These are phyloP conservation scores for Talaromyces wortmannii DNA, from an alignment of 495 filamentous ascomycete species.

Conservation along the genomic window DNA sequence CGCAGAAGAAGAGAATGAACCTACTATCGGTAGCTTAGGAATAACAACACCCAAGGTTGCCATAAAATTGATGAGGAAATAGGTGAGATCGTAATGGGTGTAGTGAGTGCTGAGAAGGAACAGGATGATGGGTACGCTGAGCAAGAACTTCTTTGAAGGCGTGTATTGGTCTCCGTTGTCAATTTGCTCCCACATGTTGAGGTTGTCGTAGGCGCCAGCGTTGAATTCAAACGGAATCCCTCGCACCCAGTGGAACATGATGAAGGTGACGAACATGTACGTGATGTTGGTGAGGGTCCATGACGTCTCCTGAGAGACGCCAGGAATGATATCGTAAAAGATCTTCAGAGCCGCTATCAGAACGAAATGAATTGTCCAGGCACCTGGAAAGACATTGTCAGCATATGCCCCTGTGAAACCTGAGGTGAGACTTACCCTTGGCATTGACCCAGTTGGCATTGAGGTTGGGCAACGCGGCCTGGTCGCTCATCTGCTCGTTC, in stretches of 20 bases:
- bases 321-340: constrained; percentile 90
- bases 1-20: constrained; percentile 21
- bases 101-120: constrained; percentile 98
- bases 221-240: constrained; percentile 99
- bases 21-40: constrained; percentile 89
- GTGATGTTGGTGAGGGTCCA: constrained; percentile 98
- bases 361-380: constrained; percentile 95
- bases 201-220: constrained; percentile 95
- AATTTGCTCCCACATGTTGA: constrained; percentile 99
- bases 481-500: constrained; percentile 92
- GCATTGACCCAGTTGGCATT: constrained; percentile 99
- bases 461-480: constrained; percentile 87
- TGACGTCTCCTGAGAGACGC: constrained; percentile 91
- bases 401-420: not conserved
- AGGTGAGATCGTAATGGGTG: constrained; percentile 92
- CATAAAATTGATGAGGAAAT: constrained; percentile 94
- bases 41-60: constrained; percentile 88
- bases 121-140: constrained; percentile 87
- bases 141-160: constrained; percentile 94
- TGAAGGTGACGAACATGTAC: constrained; percentile 97
- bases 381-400: constrained; percentile 50
- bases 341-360: constrained; percentile 87
- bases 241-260: constrained; percentile 99
- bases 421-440: constrained; percentile 62
- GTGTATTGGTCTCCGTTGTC: constrained; percentile 99